These are phyloP conservation scores for Russula sp. DNA, from an alignment of 768 basidiomycete genomes.

Conservation along the genomic window DNA sequence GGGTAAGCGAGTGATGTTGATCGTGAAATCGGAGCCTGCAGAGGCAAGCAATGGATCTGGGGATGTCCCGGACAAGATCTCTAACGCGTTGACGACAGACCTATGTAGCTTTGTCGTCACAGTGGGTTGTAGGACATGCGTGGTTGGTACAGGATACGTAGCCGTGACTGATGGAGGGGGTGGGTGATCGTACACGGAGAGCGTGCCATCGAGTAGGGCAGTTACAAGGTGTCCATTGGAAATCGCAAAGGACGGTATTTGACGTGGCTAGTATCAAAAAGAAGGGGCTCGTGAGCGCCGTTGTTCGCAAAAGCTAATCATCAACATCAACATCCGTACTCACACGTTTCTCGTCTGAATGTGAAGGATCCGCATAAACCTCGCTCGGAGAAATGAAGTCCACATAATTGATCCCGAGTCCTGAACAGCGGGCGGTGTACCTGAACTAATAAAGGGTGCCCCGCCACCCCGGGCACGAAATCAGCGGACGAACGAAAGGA, in stretches of 20 bases:
- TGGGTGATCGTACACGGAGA: conserved; percentile 25
- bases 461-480: not conserved
- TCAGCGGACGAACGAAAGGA: not conserved
- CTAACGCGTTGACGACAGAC: conserved; percentile 27
- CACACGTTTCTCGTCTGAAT: conserved; percentile 28
- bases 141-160: conserved; percentile 18
- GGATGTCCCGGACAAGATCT: conserved; percentile 17
- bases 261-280: conserved; percentile 23
- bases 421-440: conserved; percentile 22
- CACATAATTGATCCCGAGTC: conserved; percentile 24
- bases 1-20: conserved; percentile 25
- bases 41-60: conserved; percentile 23
- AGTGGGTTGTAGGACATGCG: conserved; percentile 8
- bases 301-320: not conserved
- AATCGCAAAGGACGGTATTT: conserved; percentile 27
- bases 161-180: not conserved
- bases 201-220: conserved; percentile 27
- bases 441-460: conserved; percentile 13
- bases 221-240: conserved; percentile 25
- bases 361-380: conserved; percentile 27
- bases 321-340: conserved; percentile 19
- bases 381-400: conserved; percentile 23
- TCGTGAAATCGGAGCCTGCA: conserved; percentile 28
- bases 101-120: conserved; percentile 24
- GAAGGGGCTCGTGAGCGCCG: conserved; percentile 5